A percentile compares a stretch with the other conserved stretches of the same genome.
These are phyloP conservation scores for Pyrrhoderma noxium DNA, from an alignment of 1,284 basidiomycete genomes.

Conservation along the genomic window DNA sequence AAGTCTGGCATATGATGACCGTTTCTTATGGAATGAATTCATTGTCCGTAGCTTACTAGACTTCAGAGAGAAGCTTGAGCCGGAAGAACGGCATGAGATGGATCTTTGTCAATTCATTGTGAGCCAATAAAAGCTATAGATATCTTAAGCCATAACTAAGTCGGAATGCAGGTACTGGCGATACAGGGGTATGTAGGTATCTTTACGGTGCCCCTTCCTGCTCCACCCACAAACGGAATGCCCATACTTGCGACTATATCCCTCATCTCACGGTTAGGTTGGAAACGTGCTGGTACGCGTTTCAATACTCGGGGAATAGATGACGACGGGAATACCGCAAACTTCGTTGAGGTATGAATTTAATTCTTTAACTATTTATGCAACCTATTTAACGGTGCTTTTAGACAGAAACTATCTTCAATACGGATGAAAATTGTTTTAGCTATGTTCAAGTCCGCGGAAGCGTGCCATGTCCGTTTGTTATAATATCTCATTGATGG, in stretches of 20 bases:
- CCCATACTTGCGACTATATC: conserved; percentile 65
- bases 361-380: conserved; percentile 13
- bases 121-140: conserved; percentile 29
- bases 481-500: conserved; percentile 12
- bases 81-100: conserved; percentile 58
- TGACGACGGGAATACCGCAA: conserved; percentile 95
- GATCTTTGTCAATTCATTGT: conserved; percentile 80
- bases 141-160: conserved; percentile 24
- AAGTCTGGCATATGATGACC: conserved; percentile 63
- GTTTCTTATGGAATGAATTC: conserved; percentile 86
- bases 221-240: conserved; percentile 61
- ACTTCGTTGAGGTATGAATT: conserved; percentile 83
- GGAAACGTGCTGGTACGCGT: conserved; percentile 93
- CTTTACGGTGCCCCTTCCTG: conserved; percentile 62
- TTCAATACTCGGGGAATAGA: conserved; percentile 98
- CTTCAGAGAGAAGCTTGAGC: conserved; percentile 70
- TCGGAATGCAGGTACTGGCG: conserved; percentile 60
- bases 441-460: conserved; percentile 93
- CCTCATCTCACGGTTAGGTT: conserved; percentile 82
- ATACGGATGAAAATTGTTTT: conserved; percentile 75
- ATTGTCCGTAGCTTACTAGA: conserved; percentile 75
- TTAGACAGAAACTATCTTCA: conserved; percentile 87
- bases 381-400: conserved; percentile 20
- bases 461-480: conserved; percentile 77
- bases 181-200: conserved; percentile 90